phyloP scores from a whole-genome alignment of 148 eudicot genomes.

The Pharnaceum exiguum region DNA sequence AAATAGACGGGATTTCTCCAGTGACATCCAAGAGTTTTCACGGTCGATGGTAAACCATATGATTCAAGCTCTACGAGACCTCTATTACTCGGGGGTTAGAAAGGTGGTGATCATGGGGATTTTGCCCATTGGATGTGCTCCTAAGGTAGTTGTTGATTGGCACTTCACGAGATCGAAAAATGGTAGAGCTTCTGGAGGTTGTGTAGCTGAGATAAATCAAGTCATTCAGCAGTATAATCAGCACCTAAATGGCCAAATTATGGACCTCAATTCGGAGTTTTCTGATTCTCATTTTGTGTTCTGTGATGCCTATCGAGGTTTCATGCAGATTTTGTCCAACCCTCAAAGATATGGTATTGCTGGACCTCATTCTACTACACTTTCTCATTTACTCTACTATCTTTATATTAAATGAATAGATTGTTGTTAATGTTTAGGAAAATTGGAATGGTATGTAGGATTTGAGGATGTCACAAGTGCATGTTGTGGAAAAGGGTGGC shows the following conservation, averaged over 20 bases:
- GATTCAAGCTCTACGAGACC: constrained; percentile 31
- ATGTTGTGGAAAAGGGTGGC: constrained; percentile 55
- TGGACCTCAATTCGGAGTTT: constrained; percentile 33
- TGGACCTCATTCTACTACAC: background rate
- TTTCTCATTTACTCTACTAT: background rate
- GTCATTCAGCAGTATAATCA: constrained; percentile 39
- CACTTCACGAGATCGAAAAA: constrained; percentile 16
- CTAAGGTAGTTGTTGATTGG: constrained; percentile 31
- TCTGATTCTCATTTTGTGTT: constrained; percentile 40
- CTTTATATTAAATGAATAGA: background rate
- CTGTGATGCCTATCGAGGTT: constrained; percentile 56
- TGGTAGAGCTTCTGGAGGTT: constrained; percentile 19
- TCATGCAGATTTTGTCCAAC: constrained; percentile 40
- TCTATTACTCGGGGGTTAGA: constrained; percentile 43
- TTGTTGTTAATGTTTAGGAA: background rate
- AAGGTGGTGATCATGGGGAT: constrained; percentile 54
- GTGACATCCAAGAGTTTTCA: constrained; percentile 18
- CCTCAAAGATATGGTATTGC: constrained; percentile 38
- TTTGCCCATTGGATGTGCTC: constrained; percentile 63
- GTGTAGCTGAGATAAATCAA: constrained; percentile 46
- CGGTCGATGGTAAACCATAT: constrained; percentile 40
- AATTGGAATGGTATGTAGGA: constrained; percentile 22
- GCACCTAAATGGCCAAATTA: constrained; percentile 35
- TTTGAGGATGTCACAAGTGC: constrained; percentile 38
- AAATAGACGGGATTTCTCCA: background rate